Evolutionary conservation across 208 protist species (phyloP).

Genomic region (Acanthamoeba triangularis): DNA sequence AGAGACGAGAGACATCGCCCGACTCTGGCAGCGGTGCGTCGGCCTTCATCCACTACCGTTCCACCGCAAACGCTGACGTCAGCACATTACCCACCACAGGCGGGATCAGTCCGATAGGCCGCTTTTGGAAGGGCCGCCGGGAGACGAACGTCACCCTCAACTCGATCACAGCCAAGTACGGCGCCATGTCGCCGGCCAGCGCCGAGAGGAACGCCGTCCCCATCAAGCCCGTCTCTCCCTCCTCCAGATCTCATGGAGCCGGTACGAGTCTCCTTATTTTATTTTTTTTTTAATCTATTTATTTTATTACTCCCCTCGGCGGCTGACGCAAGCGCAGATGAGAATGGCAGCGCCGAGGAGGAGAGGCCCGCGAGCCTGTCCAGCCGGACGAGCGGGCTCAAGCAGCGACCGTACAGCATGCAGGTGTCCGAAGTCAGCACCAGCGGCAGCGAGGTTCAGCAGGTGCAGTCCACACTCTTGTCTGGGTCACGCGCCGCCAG

Average conservation of each 20-base stretch:
- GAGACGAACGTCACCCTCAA: slow-evolving; percentile 37
- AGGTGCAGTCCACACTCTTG: neutral
- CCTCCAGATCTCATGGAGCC: neutral
- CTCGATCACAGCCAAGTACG: slow-evolving; percentile 46
- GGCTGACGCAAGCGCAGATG: neutral
- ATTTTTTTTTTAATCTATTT: neutral
- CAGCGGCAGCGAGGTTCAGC: slow-evolving; percentile 11
- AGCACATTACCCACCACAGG: neutral
- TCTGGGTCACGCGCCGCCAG: neutral
- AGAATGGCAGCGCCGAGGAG: neutral
- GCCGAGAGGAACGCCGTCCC: slow-evolving; percentile 26
- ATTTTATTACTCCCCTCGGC: neutral
- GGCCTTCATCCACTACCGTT: neutral
- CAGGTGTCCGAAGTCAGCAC: slow-evolving; percentile 25
- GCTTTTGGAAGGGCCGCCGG: neutral
- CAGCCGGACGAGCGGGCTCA: neutral
- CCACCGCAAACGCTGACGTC: neutral
- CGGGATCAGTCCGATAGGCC: slow-evolving; percentile 17
- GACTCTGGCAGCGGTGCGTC: neutral
- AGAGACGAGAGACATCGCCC: slow-evolving; percentile 7
- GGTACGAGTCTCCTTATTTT: neutral
- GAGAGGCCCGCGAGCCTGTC: neutral
- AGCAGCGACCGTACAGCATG: slow-evolving; percentile 31
- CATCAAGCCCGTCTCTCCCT: neutral
- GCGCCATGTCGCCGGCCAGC: slow-evolving; percentile 10